Evolutionary conservation across 371 early-diverging fungal species (phyloP).

Genomic region (Mortierella sp.): DNA sequence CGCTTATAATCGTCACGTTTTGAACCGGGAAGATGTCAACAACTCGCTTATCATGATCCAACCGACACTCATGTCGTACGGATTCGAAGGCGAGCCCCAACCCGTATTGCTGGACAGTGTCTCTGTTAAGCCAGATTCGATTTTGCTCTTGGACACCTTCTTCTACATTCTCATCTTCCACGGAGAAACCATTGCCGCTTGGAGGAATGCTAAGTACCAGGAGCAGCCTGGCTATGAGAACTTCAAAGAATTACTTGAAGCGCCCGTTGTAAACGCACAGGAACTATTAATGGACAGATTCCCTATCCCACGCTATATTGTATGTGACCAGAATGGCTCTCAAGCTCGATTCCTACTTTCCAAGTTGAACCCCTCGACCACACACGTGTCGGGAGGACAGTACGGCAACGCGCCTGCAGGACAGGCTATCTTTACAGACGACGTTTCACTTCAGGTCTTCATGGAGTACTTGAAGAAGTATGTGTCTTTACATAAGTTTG

Average conservation of each 20-base stretch:
- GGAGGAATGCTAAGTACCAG: slow-evolving; percentile 95
- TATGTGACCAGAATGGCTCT: slow-evolving; percentile 97
- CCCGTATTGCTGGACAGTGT: slow-evolving; percentile 98
- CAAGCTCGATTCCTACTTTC: slow-evolving; percentile 99
- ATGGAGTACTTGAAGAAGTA: slow-evolving; percentile 96
- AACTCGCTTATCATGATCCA: slow-evolving; percentile 99
- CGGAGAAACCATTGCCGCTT: slow-evolving; percentile 92
- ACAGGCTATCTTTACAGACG: slow-evolving; percentile 96
- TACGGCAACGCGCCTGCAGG: slow-evolving; percentile 75
- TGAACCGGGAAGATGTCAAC: slow-evolving; percentile 96
- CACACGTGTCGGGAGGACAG: slow-evolving; percentile 83
- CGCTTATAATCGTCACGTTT: slow-evolving; percentile 96
- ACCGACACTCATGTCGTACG: slow-evolving; percentile 96
- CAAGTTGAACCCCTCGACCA: slow-evolving; percentile 99
- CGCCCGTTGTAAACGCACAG: slow-evolving; percentile 91
- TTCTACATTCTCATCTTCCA: slow-evolving; percentile 98
- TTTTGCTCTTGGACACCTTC: slow-evolving; percentile 98
- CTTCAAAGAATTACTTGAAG: slow-evolving; percentile 94
- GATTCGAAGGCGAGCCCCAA: slow-evolving; percentile 89
- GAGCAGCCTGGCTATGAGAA: slow-evolving; percentile 93
- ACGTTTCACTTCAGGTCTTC: slow-evolving; percentile 97
- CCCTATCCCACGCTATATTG: slow-evolving; percentile 99
- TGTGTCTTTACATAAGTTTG: slow-evolving; percentile 22
- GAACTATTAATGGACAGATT: slow-evolving; percentile 95
- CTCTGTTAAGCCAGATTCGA: slow-evolving; percentile 96